These are phyloP conservation scores for maize (Zea mays) DNA, from an alignment of 176 grass and related monocot species.

Conservation along the genomic window DNA sequence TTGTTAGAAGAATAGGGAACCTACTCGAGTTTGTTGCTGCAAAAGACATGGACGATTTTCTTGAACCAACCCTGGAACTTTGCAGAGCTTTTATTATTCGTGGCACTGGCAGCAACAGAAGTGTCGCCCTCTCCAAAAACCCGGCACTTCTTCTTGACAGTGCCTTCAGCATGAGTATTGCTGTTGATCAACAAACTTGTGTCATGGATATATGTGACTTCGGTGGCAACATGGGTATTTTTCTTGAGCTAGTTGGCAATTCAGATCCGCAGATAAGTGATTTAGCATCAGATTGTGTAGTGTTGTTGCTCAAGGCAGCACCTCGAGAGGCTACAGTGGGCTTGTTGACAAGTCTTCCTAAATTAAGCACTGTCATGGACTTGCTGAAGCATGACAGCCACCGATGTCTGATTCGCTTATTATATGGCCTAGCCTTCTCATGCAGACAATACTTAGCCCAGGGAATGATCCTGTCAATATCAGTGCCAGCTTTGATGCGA, in stretches of 20 bases:
- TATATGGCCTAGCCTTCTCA: slow-evolving; percentile 81
- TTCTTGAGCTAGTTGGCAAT: slow-evolving; percentile 65
- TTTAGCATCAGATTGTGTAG: slow-evolving; percentile 77
- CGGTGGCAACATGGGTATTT: slow-evolving; percentile 75
- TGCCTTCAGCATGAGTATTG: slow-evolving; percentile 89
- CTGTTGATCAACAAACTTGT: slow-evolving; percentile 73
- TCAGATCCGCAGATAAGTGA: slow-evolving; percentile 67
- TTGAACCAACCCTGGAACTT: slow-evolving; percentile 84
- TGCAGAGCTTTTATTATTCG: slow-evolving; percentile 83
- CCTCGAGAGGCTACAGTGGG: slow-evolving; percentile 82
- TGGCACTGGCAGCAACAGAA: slow-evolving; percentile 74
- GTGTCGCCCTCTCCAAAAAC: slow-evolving; percentile 70
- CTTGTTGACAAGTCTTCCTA: slow-evolving; percentile 79
- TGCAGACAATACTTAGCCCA: slow-evolving; percentile 86
- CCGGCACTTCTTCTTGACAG: slow-evolving; percentile 72
- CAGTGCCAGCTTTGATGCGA: slow-evolving; percentile 62
- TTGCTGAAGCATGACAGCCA: slow-evolving; percentile 52
- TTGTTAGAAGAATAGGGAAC: slow-evolving; percentile 89
- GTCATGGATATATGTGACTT: slow-evolving; percentile 93
- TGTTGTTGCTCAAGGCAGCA: slow-evolving; percentile 74
- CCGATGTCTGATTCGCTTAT: slow-evolving; percentile 58
- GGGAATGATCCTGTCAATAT: slow-evolving; percentile 92
- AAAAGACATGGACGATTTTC: slow-evolving; percentile 97
- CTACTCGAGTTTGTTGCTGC: slow-evolving; percentile 87
- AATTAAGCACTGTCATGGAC: slow-evolving; percentile 55